A percentile compares a stretch with the other conserved stretches of the same genome.
Evolutionary conservation across 1,139 yeast genomes (phyloP).

Genomic region (Kodamaea alishanica): DNA sequence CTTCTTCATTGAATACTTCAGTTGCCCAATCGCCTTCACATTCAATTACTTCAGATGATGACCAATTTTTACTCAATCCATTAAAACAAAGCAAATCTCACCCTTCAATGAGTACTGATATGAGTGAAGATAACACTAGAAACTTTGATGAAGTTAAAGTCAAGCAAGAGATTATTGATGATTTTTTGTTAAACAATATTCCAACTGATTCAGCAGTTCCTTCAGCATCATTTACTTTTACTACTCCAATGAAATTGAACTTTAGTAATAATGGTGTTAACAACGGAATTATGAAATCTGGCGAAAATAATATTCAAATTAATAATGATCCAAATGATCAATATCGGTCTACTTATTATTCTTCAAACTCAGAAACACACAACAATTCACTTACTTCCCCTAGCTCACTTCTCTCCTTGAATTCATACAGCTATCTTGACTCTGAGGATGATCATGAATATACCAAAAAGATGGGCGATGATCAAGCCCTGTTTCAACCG

Average conservation of each 20-base stretch:
- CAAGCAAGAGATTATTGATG: slow-evolving; percentile 42
- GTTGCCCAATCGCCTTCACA: slow-evolving; percentile 8
- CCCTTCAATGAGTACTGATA: slow-evolving; percentile 5
- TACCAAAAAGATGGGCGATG: slow-evolving; percentile 1
- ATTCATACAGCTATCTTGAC: slow-evolving; percentile 25
- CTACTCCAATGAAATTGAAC: slow-evolving; percentile 1
- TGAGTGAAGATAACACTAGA: slow-evolving; percentile 3
- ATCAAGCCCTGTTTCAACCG: slow-evolving; percentile 5
- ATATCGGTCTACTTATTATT: no score
- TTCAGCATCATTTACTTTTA: slow-evolving; percentile 8
- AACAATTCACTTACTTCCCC: slow-evolving; percentile 32
- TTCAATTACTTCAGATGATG: slow-evolving; percentile 10
- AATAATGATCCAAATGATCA: no score
- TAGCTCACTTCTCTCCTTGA: slow-evolving; percentile 32
- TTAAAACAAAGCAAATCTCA: slow-evolving; percentile 13
- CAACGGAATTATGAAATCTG: no score
- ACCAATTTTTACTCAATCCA: slow-evolving; percentile 10
- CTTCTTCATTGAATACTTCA: slow-evolving; percentile 5
- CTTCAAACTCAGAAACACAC: slow-evolving; percentile 7
- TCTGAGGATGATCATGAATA: slow-evolving; percentile 15
- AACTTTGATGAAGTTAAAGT: slow-evolving; percentile 28
- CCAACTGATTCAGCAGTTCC: slow-evolving; percentile 22
- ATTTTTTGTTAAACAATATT: slow-evolving; percentile 37
- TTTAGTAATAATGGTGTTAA: no score
- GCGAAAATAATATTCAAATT: no score